Evolutionary conservation across 768 basidiomycete species (phyloP).

Genomic region (Suillus americanus): DNA sequence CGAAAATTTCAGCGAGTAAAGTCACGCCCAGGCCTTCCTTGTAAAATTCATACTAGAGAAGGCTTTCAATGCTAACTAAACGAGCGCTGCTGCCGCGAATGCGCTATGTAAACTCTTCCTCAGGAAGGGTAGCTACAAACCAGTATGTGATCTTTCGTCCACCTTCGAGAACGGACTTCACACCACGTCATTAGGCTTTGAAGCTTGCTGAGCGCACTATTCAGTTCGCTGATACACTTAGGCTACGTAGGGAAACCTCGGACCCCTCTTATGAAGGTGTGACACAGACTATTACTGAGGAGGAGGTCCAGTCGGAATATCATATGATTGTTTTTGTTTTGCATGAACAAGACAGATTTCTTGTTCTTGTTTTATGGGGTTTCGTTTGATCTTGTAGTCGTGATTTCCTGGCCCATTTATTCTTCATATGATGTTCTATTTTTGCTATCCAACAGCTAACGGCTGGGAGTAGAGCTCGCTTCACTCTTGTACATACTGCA

Average conservation of each 20-base stretch:
- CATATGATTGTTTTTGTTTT: too few species aligned
- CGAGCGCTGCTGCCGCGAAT: constrained; percentile 79
- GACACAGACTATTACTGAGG: too few species aligned
- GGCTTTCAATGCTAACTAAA: constrained; percentile 76
- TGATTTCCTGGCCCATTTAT: not conserved
- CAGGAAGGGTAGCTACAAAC: constrained; percentile 61
- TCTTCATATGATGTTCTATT: not conserved
- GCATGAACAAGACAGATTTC: not conserved
- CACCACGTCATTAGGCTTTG: constrained; percentile 46
- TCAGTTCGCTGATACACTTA: constrained; percentile 91
- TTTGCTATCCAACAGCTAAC: not conserved
- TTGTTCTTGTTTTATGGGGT: not conserved
- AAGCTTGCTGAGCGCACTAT: constrained; percentile 96
- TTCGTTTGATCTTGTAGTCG: not conserved
- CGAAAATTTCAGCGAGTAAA: constrained; percentile 56
- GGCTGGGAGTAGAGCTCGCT: not conserved
- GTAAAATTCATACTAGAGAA: constrained; percentile 61
- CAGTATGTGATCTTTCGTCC: constrained; percentile 39
- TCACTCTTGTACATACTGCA: not conserved
- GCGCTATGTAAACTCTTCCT: constrained; percentile 80
- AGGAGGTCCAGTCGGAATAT: too few species aligned
- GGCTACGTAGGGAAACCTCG: constrained; percentile 76
- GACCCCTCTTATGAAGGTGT: too few species aligned
- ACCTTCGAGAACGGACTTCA: not conserved
- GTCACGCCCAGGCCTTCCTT: constrained; percentile 59